A percentile compares a stretch with the other conserved stretches of the same genome.
Evolutionary conservation across 2,329 filamentous ascomycete genomes (phyloP).

Genomic region (Triangularia setosa): DNA sequence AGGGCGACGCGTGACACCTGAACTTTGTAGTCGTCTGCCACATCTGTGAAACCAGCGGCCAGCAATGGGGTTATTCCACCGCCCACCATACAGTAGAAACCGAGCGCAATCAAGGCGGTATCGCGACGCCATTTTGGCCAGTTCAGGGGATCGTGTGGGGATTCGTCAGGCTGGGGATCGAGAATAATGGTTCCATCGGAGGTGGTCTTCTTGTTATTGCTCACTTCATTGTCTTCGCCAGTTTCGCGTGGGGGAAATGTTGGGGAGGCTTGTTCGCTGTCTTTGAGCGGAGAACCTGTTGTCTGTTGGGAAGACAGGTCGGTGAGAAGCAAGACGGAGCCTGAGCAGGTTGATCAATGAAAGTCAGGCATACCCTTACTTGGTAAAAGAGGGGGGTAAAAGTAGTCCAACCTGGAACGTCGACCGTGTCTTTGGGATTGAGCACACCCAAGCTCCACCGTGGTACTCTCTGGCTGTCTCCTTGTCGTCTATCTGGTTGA

Average conservation of each 20-base stretch:
- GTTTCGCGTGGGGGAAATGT: constrained; percentile 43
- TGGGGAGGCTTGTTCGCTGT: constrained; percentile 55
- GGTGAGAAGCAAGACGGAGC: constrained; percentile 55
- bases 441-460: constrained; percentile 72
- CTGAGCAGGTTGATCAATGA: constrained; percentile 32
- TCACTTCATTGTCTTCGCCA: constrained; percentile 38
- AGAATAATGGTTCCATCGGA: constrained; percentile 77
- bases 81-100: constrained; percentile 92
- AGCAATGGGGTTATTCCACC: constrained; percentile 89
- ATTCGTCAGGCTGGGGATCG: constrained; percentile 88
- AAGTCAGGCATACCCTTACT: constrained; percentile 3
- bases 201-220: constrained; percentile 66
- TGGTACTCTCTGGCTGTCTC: background rate
- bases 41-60: constrained; percentile 82
- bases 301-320: constrained; percentile 21
- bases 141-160: constrained; percentile 85
- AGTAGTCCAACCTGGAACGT: constrained; percentile 72
- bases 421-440: constrained; percentile 74
- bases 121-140: constrained; percentile 84
- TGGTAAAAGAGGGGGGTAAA: background rate
- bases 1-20: constrained; percentile 70
- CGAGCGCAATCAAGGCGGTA: constrained; percentile 71
- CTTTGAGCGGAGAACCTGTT: constrained; percentile 31
- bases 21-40: constrained; percentile 63
- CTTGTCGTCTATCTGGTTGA: background rate